Conservation (phyloP, 768 basidiomycete genomes). For the Termitomyces heimii region DNA sequence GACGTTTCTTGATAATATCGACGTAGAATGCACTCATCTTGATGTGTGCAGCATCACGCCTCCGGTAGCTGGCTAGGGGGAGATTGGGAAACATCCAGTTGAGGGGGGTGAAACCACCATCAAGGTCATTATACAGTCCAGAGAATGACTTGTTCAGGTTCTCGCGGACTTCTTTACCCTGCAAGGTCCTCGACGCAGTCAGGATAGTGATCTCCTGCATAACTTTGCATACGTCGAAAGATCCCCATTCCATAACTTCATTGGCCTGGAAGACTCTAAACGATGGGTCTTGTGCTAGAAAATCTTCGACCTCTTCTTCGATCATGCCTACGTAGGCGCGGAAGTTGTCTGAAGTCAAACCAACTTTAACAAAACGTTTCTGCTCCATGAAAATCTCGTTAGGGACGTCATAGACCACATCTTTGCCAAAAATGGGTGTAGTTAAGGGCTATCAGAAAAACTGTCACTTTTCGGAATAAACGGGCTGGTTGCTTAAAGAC, state of each 20-base stretch:
- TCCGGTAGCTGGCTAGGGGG: slow-evolving; percentile 85
- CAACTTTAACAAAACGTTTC: slow-evolving; percentile 97
- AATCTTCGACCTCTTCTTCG: slow-evolving; percentile 68
- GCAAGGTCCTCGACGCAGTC: slow-evolving; percentile 89
- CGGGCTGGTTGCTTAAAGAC: slow-evolving; percentile 7
- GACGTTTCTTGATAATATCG: slow-evolving; percentile 74
- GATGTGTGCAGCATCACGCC: slow-evolving; percentile 83
- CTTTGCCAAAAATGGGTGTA: slow-evolving; percentile 94
- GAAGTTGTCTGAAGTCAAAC: slow-evolving; percentile 89
- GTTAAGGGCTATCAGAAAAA: slow-evolving; percentile 63
- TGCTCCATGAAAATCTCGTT: slow-evolving; percentile 98
- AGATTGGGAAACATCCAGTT: slow-evolving; percentile 95
- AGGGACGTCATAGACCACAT: slow-evolving; percentile 95
- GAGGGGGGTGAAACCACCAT: slow-evolving; percentile 93
- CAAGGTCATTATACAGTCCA: slow-evolving; percentile 78
- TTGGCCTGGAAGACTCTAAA: slow-evolving; percentile 61
- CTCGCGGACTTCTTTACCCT: slow-evolving; percentile 84
- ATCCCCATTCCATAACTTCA: slow-evolving; percentile 72
- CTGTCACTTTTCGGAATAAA: neutral
- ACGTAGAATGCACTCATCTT: slow-evolving; percentile 95
- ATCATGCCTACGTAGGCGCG: slow-evolving; percentile 79
- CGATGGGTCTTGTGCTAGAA: slow-evolving; percentile 56
- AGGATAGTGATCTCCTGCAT: slow-evolving; percentile 90
- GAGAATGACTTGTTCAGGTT: slow-evolving; percentile 82
- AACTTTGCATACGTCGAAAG: slow-evolving; percentile 65